Evolutionary conservation across 2,329 filamentous ascomycete genomes (phyloP), one percentile per base, ranked within the genome.

Genomic region (Xylariaceae sp.): DNA sequence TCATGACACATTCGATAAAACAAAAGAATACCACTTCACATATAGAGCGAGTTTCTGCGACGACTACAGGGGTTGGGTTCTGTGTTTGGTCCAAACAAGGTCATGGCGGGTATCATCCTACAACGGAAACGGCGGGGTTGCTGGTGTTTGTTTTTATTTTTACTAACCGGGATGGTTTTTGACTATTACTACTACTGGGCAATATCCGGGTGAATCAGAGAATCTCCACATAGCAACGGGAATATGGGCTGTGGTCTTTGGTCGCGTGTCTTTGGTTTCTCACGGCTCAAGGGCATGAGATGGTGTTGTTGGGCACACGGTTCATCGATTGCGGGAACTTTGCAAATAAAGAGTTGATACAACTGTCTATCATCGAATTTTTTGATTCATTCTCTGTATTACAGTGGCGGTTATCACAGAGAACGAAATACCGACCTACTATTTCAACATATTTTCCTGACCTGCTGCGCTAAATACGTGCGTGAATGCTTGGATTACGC

Each of bases 41-140:
- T 76, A 77, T 79, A 78, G 75, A 75, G 66, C 67, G 67, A 71
- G 67, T 70, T 64, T 68, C 67, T 65, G 66, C 66, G 60, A 63
- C 65, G 62, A 62, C 60, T 63, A 57, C 63, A 58, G 65, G 61
- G 33, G 33, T 15, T 36, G 64, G 59, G 62, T 63, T 64, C 63
- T 67, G 61, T 66, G 65, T 73, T 69, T 69, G 67, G 64, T 66
- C 58, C 58, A 59, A 64, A 63, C 63, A 62, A 59, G 62, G 22
- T 27, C 60, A 60, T 63, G 12, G 33, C 33, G 33, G 58, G 51
- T 55, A 51, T 58, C 7, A 51, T 58, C 49, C 52, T 48, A 54
- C 45, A 51, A 48, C 22, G 41, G 54, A 50, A 44, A 48, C 51
- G 56, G 44, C 48, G 51, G 36, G 53, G 56, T 57, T 27, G 56